Percentiles rank a stretch among this genome's conserved stretches.
These are phyloP conservation scores for Wilcoxina mikolae DNA, from an alignment of 495 filamentous ascomycete species.

Conservation along the genomic window DNA sequence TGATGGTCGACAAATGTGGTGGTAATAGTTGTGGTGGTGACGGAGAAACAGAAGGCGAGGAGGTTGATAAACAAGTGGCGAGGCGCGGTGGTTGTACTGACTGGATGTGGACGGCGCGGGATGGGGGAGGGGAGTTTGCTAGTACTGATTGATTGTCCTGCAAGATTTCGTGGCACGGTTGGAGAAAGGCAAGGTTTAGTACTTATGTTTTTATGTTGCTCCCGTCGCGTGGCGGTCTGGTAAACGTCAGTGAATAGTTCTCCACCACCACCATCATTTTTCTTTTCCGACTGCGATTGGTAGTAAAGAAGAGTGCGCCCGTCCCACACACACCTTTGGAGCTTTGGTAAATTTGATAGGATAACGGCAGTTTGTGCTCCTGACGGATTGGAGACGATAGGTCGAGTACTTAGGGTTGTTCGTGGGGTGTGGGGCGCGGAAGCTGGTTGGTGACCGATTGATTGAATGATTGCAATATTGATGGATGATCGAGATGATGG, in stretches of 20 bases:
- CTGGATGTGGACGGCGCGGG: background rate
- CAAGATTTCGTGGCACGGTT: conserved; percentile 27
- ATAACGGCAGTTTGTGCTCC: background rate
- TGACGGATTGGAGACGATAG: background rate
- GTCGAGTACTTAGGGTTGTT: no score
- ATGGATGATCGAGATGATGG: no score
- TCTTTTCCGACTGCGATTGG: background rate
- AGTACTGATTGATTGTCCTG: conserved; percentile 12
- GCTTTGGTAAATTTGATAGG: background rate
- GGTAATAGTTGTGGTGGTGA: conserved; percentile 7
- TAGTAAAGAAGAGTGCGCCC: background rate
- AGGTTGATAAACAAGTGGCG: conserved; percentile 21
- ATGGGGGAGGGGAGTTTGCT: conserved; percentile 15
- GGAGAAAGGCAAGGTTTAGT: conserved; percentile 18
- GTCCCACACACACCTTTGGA: background rate
- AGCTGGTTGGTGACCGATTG: no score
- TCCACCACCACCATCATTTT: background rate
- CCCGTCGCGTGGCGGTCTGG: conserved; percentile 26
- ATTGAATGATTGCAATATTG: no score
- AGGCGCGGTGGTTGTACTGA: background rate
- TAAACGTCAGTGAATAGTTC: conserved; percentile 14
- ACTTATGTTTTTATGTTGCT: conserved; percentile 12
- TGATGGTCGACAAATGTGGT: conserved; percentile 4
- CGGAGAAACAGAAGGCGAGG: conserved; percentile 10
- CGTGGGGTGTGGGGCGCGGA: no score